phyloP scores from a whole-genome alignment of 106 monocot species.

The Dendrobium chrysotoxum region DNA sequence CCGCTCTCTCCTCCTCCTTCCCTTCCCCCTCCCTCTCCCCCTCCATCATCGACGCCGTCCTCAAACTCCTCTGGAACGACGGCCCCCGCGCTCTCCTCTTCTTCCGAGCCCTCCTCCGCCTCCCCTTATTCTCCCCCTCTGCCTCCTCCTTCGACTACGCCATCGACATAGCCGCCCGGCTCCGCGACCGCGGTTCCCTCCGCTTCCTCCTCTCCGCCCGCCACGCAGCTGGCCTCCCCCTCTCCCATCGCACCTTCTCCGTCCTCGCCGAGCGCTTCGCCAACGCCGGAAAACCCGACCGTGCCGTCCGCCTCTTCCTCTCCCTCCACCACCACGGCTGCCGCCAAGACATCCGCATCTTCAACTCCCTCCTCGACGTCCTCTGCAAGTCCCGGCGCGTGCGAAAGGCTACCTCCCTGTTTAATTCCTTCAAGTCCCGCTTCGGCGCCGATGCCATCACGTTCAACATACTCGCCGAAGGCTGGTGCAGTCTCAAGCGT shows the following conservation, averaged over 20 bases:
- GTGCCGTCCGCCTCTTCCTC: slow-evolving; percentile 68
- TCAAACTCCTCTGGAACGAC: slow-evolving; percentile 74
- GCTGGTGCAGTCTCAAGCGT: slow-evolving; percentile 68
- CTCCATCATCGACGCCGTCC: slow-evolving; percentile 33
- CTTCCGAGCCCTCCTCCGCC: slow-evolving; percentile 39
- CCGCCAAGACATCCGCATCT: slow-evolving; percentile 37
- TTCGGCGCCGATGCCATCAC: slow-evolving; percentile 56
- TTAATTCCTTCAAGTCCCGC: slow-evolving; percentile 33
- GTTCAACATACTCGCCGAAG: slow-evolving; percentile 81
- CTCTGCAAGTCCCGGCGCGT: slow-evolving; percentile 73
- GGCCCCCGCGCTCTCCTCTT: slow-evolving; percentile 67
- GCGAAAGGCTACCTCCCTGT: slow-evolving; percentile 54
- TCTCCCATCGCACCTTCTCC: slow-evolving; percentile 56
- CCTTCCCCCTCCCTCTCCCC: slow-evolving; percentile 14
- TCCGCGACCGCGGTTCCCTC: slow-evolving; percentile 30
- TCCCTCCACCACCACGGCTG: slow-evolving; percentile 55
- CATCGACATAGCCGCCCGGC: slow-evolving; percentile 55
- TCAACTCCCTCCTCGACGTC: slow-evolving; percentile 79
- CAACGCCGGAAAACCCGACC: slow-evolving; percentile 60
- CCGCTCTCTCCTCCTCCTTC: slow-evolving; percentile 16
- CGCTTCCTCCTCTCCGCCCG: slow-evolving; percentile 26
- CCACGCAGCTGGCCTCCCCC: slow-evolving; percentile 7
- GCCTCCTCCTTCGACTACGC: slow-evolving; percentile 45
- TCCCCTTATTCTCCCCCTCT: slow-evolving; percentile 22
- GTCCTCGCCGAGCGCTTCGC: slow-evolving; percentile 60